Percentiles rank a stretch among this genome's conserved stretches.
phyloP scores from a whole-genome alignment of 306 rosid species.

The Pueraria montana region DNA sequence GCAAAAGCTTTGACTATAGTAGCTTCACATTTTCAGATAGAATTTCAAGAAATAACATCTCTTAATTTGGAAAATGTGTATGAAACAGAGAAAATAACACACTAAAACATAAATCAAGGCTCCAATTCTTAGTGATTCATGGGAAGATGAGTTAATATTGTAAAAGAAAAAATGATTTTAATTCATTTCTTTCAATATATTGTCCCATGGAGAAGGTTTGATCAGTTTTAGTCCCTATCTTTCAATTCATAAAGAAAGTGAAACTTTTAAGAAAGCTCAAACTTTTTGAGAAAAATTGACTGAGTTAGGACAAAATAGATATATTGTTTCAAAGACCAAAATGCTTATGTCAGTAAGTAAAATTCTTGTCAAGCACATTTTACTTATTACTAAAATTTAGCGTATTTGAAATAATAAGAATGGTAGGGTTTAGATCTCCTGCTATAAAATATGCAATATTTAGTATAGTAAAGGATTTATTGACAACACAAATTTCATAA shows the following conservation, averaged over 20 bases:
- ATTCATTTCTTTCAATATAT: background rate
- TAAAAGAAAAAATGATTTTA: background rate
- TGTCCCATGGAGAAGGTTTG: background rate
- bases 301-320: background rate
- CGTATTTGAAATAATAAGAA: background rate
- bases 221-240: background rate
- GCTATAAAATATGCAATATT: background rate
- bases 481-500: background rate
- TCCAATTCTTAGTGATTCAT: background rate
- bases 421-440: background rate
- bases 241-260: background rate
- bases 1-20: background rate
- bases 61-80: background rate
- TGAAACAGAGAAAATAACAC: background rate
- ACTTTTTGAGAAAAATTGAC: background rate
- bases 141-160: background rate
- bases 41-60: background rate
- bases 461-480: background rate
- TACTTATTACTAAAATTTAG: background rate
- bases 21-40: background rate
- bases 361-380: background rate
- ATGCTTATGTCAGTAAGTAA: background rate
- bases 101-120: conserved; percentile 1
- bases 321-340: background rate
- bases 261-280: background rate